Conservation (phyloP, 106 monocot species). For the Triglochin maritima region DNA sequence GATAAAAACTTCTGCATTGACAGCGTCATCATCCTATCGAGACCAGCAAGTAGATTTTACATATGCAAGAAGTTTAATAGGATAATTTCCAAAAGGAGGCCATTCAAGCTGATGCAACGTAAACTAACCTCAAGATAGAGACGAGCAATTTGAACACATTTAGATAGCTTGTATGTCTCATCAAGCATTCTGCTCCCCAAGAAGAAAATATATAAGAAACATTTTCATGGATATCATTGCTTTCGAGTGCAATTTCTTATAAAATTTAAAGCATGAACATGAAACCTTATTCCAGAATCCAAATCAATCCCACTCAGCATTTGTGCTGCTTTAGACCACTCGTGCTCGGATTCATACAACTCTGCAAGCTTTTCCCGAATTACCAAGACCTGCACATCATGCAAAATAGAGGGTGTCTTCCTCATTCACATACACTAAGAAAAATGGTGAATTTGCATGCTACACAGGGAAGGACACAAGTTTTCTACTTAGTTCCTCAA, state of each 20-base stretch:
- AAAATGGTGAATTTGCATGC: not conserved
- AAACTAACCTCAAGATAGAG: slow-evolving; percentile 85
- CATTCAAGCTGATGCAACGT: not conserved
- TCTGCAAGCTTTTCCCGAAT: slow-evolving; percentile 97
- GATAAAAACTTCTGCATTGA: slow-evolving; percentile 90
- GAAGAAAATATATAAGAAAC: not conserved
- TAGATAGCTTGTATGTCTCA: slow-evolving; percentile 86
- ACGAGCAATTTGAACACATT: slow-evolving; percentile 97
- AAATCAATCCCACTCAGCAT: slow-evolving; percentile 98
- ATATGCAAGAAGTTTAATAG: not conserved
- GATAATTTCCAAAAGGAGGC: not conserved
- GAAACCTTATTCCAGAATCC: slow-evolving; percentile 90
- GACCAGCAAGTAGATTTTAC: slow-evolving; percentile 4
- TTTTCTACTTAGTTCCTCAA: not conserved
- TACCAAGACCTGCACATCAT: slow-evolving; percentile 52
- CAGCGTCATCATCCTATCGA: slow-evolving; percentile 89
- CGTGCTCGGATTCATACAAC: slow-evolving; percentile 90
- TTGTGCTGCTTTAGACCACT: slow-evolving; percentile 97
- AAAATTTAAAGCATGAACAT: not conserved
- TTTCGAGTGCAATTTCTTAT: not conserved
- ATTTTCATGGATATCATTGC: not conserved
- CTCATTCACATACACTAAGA: not conserved
- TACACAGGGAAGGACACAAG: not conserved
- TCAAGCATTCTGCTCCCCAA: slow-evolving; percentile 61
- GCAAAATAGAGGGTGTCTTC: not conserved